phyloP scores from a whole-genome alignment of 2,329 filamentous ascomycete genomes.

The Stachybotrys chartarum region DNA sequence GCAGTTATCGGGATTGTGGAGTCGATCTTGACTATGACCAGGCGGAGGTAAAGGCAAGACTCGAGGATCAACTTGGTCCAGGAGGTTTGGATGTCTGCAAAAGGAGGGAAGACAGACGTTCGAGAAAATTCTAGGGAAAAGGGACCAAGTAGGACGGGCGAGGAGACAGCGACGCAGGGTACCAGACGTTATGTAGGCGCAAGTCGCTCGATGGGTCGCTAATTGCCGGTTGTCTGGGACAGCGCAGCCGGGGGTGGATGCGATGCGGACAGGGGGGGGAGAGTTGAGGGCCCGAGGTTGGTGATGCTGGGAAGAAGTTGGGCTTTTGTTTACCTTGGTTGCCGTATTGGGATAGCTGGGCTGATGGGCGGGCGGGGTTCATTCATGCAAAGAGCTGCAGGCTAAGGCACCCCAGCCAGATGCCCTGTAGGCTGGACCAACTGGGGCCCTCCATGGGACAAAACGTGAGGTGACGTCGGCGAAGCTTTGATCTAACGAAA shows the following conservation, averaged over 20 bases:
- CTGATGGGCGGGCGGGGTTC: background rate
- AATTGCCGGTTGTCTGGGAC: conserved; percentile 25
- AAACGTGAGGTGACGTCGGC: no score
- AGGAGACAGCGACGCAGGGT: background rate
- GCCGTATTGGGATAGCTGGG: conserved; percentile 28
- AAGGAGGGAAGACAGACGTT: background rate
- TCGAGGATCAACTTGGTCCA: background rate
- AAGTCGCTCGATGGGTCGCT: conserved; percentile 2
- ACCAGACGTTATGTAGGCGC: background rate
- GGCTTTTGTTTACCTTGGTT: conserved; percentile 12
- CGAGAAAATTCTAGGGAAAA: background rate
- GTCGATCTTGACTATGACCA: background rate
- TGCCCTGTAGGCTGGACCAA: background rate
- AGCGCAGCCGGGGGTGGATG: conserved; percentile 10
- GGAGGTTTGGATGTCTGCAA: background rate
- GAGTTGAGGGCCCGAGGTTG: background rate
- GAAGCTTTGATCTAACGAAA: background rate
- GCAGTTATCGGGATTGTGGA: conserved; percentile 1
- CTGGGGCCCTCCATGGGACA: background rate
- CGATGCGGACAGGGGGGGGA: background rate
- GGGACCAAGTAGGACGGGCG: background rate
- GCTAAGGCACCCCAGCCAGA: no score
- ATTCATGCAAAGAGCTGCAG: conserved; percentile 17
- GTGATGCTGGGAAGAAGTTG: conserved; percentile 26
- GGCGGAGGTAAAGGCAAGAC: background rate